These are phyloP conservation scores for Backusella circina DNA, from an alignment of 192 early-diverging fungal species.

Conservation along the genomic window DNA sequence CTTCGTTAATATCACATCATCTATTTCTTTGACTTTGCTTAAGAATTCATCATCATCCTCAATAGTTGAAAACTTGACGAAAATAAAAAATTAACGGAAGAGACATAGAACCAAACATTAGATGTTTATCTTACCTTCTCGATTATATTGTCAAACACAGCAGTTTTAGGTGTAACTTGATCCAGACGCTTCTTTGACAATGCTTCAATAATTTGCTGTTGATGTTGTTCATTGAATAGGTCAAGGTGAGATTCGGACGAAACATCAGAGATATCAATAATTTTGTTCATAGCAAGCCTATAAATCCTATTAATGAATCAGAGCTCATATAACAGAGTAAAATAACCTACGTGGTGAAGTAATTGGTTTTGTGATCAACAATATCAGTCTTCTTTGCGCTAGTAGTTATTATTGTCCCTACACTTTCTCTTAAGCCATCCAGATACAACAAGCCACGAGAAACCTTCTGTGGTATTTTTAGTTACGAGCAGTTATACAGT, in stretches of 20 bases:
- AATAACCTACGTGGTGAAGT: background rate
- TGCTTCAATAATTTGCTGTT: background rate
- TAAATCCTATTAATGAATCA: background rate
- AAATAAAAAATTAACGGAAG: background rate
- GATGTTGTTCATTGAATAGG: background rate
- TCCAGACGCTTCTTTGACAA: background rate
- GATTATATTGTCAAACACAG: background rate
- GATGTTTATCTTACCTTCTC: too few species aligned
- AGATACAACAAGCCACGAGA: too few species aligned
- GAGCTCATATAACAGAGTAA: background rate
- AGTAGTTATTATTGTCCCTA: background rate
- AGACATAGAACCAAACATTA: too few species aligned
- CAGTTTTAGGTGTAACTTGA: background rate
- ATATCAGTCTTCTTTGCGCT: background rate
- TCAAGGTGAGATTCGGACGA: background rate
- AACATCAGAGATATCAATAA: background rate
- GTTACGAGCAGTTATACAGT: too few species aligned
- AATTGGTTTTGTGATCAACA: background rate
- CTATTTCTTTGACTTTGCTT: background rate
- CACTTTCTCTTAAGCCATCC: background rate
- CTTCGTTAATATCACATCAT: background rate
- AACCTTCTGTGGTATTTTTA: too few species aligned
- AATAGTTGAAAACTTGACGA: background rate
- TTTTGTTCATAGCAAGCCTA: background rate
- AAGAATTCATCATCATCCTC: background rate